Conservation (phyloP, 2,329 filamentous ascomycete genomes). For the Hypocreales sp. region DNA sequence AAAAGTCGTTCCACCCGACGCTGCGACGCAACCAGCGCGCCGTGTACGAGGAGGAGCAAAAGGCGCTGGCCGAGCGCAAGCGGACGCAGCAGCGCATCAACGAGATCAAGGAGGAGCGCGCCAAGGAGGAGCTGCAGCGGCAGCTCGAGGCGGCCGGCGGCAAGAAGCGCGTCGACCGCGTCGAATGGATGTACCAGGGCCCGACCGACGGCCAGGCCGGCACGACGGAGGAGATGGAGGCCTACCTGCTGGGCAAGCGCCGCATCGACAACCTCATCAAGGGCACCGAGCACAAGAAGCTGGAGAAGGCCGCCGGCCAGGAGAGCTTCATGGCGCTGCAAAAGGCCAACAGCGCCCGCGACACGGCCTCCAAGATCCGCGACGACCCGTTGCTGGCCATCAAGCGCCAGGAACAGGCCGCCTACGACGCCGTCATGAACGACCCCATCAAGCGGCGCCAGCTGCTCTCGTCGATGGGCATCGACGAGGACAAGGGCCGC, state of each 20-base stretch:
- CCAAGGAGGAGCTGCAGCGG: slow-evolving; percentile 79
- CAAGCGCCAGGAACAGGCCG: slow-evolving; percentile 77
- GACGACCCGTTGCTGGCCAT: slow-evolving; percentile 88
- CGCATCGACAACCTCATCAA: slow-evolving; percentile 73
- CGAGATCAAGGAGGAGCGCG: slow-evolving; percentile 85
- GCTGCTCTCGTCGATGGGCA: slow-evolving; percentile 48
- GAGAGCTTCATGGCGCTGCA: slow-evolving; percentile 46
- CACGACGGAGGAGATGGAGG: slow-evolving; percentile 79
- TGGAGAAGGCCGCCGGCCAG: slow-evolving; percentile 57
- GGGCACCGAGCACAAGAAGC: slow-evolving; percentile 62
- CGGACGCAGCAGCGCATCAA: slow-evolving; percentile 81
- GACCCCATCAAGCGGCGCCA: slow-evolving; percentile 54
- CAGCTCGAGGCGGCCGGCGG: slow-evolving; percentile 83
- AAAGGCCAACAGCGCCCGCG: slow-evolving; percentile 58
- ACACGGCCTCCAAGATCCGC: slow-evolving; percentile 73
- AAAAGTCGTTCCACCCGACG: slow-evolving; percentile 88
- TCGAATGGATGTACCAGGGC: slow-evolving; percentile 97
- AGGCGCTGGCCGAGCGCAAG: slow-evolving; percentile 88
- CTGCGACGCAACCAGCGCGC: slow-evolving; percentile 80
- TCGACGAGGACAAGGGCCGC: slow-evolving; percentile 30
- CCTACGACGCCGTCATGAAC: slow-evolving; percentile 67
- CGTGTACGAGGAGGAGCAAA: slow-evolving; percentile 85
- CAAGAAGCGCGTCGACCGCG: slow-evolving; percentile 61
- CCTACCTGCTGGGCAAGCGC: slow-evolving; percentile 82
- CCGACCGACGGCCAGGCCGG: slow-evolving; percentile 64